Base-by-base conservation (phyloP, 2,329 filamentous ascomycete genomes). In the Microascus cirrosus region DNA sequence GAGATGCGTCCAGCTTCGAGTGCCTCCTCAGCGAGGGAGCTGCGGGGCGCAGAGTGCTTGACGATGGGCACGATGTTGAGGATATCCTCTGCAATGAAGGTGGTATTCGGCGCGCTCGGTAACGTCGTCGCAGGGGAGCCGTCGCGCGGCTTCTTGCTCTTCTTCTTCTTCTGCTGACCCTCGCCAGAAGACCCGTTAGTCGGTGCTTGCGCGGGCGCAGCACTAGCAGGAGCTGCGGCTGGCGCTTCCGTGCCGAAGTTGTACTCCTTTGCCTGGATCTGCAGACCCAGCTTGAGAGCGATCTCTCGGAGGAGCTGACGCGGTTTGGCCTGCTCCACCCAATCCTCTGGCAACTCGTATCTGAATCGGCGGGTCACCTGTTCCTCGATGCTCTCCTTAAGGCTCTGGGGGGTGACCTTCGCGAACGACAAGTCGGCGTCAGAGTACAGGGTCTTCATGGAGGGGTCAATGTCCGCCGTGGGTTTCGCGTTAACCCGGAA, bases 1-100 rank as follows among this genome's bases (percentile, higher is more conserved):
- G 93, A 96, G 68, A 99, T 93, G 57, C 92, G 89, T 25, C 94
- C 94, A 59, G 93, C 94, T 72, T 99, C 94, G 51, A 99, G 79
- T 15, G 94, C 93, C 74, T 99, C 94, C 71, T 99, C 94, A 0
- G 94, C 93, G 61, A 99, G 81, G 28, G 90, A 79, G 69, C 92
- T 96, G 72, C 90, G 87, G 45, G 93, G 94, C 60, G 89, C 86
- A 3, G 94, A 94, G 69, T 99, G 92, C 78, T 97, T 97, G 67
- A 97, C 83, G 53, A 97, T 76, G 8, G 94, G 94, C n/a, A 96
- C 89, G 60, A 96, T 80, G 72, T 96, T 96, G 63, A 95, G 74
- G 62, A 99, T 81, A 65, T 99, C 91, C 60, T 96, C 91, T 0
- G 90, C 78, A 56, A 77, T 79, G 73, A 99, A 97, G 13, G 71